Base-by-base conservation (phyloP, 148 eudicot species). In the Cornus suecica region DNA sequence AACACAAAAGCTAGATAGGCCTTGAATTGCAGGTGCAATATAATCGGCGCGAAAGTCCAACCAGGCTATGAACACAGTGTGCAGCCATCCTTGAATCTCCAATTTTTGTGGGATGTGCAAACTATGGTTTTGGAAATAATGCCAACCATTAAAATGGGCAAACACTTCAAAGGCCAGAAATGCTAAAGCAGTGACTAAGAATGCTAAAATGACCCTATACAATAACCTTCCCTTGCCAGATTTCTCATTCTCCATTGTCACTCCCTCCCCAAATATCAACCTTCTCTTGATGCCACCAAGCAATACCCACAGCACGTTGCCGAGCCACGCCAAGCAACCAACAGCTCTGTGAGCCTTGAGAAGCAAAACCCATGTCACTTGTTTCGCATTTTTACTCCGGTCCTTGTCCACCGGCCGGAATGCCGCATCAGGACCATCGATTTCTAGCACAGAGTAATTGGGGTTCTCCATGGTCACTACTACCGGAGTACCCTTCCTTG, bases 381-480 rank as follows among this genome's bases (percentile, higher is more conserved):
- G 90, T 28, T 81, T 87, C 2, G 87, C 90, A 79, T 87, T 87
- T 66, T 78, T 85, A 14, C 85, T 84, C 62, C 88, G 79, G 45
- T 75, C 87, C 70, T 87, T 85, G 20, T 77, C 87, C 25, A 83
- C 85, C 5, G 76, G 79, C 65, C 72, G 63, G 68, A 85, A 85
- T 58, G 82, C 74, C 10, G 80, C 70, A 64, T 87, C 88, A 14
- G 86, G 83, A 10, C 85, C 82, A 20, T 87, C 88, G 66, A 87
- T 68, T 79, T 87, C 88, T 0, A 85, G 65, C 0, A 87, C 65
- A 28, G 90, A 85, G 82, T 74, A 83, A 56, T 83, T 85, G 1
- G 90, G 86, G 23, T 83, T 87, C 71, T 85, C 88, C 90, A 87
- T 87, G 51, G 84, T 87, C 8, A 87, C 90, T 37, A 85, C 74